A percentile compares a stretch with the other conserved stretches of the same genome.
Conservation (phyloP, 2,329 filamentous ascomycete genomes). For the Alternaria consortialis region DNA sequence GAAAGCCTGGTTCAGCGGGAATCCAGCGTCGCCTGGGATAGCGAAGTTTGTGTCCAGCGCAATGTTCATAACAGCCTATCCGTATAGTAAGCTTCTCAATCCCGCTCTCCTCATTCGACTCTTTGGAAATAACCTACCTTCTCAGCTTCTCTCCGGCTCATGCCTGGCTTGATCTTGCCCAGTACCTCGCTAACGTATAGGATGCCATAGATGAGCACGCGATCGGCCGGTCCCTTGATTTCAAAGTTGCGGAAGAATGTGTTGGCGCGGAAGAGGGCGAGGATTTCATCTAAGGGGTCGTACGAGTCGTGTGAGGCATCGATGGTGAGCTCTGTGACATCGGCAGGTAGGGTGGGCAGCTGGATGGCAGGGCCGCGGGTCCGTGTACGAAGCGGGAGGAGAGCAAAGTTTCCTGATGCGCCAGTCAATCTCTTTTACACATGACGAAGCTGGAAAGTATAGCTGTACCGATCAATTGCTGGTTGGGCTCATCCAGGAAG, state of each 20-base stretch:
- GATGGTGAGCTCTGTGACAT: constrained; percentile 64
- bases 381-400: constrained; percentile 92
- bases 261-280: constrained; percentile 94
- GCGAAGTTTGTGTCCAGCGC: constrained; percentile 94
- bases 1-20: constrained; percentile 96
- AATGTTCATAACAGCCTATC: constrained; percentile 81
- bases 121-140: constrained; percentile 58
- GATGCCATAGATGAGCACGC: constrained; percentile 95
- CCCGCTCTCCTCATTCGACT: constrained; percentile 44
- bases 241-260: constrained; percentile 99
- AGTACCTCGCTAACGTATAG: constrained; percentile 92
- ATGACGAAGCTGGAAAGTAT: not conserved
- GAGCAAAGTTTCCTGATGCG: constrained; percentile 81
- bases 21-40: constrained; percentile 90
- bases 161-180: constrained; percentile 81
- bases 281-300: constrained; percentile 93
- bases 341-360: constrained; percentile 66
- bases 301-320: constrained; percentile 92
- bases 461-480: constrained; percentile 67
- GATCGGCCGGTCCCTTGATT: constrained; percentile 94
- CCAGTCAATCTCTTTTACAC: not conserved
- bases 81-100: constrained; percentile 1
- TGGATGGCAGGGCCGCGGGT: constrained; percentile 94
- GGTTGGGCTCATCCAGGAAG: constrained; percentile 83
- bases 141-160: constrained; percentile 71